Base-by-base conservation (phyloP, 805 yeast genomes). In the Kodamaea restingae region DNA sequence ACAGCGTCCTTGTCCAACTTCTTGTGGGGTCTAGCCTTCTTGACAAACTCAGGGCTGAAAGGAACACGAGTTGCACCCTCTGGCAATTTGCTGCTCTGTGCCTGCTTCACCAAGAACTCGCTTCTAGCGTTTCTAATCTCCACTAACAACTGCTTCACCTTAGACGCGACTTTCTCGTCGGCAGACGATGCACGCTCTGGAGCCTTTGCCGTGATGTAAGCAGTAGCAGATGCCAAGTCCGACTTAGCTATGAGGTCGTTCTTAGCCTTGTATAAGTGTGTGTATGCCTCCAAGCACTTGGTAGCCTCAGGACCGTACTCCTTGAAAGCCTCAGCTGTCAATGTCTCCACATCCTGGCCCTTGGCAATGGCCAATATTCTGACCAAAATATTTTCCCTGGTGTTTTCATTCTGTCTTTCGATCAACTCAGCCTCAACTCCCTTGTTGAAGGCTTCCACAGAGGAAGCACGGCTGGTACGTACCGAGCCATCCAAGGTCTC, bases 351-450 rank as follows among this genome's bases (percentile, higher is more conserved):
- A 26, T 54, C 61, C 40, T 45, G 49, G 35, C 50, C 39, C 12
- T 53, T 52, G 15, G 65, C 63, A 35, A 47, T 40, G 21, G 49
- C 42, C 47, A 79, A 56, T 25, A 80, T 67, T 40, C 67, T 67
- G 20, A 54, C 47, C 47, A 80, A 66, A 11, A 80, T 51, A 12
- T 68, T 53, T 43, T 68, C 71, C 50, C 80, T 73, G 14, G 81
- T 70, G 20, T 63, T 54, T 18, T 54, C 47, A 40, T 70, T 69
- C 50, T 59, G 68, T 42, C 52, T 53, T 39, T 52, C 49, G 44
- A 60, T 76, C 79, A 64, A 77, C 45, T 51, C 62, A 52, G 63
- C 52, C 39, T 68, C 66, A 25, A 73, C 54, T 40, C 43, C 52
- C 33, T 62, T 63, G 59, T 70, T 73, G 54, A 47, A 58, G 18